These are phyloP conservation scores for Coriolopsis trogii DNA, from an alignment of 1,284 basidiomycete species.

Conservation along the genomic window DNA sequence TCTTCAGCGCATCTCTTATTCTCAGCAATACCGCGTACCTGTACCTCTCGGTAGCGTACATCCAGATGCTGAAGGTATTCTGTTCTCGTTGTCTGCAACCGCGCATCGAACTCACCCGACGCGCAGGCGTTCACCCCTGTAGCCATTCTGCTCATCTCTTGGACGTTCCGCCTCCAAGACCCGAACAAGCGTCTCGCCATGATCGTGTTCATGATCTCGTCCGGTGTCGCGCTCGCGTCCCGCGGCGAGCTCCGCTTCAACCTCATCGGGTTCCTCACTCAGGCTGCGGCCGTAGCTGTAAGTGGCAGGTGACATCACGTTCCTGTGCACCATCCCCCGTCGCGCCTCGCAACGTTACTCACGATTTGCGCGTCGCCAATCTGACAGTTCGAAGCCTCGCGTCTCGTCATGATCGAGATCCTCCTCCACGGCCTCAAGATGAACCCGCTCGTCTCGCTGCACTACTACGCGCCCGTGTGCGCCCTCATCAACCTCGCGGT, in stretches of 20 bases:
- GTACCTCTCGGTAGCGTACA: slow-evolving; percentile 89
- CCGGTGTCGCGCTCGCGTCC: slow-evolving; percentile 86
- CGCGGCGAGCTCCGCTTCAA: slow-evolving; percentile 89
- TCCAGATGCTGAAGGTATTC: slow-evolving; percentile 95
- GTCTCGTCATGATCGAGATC: slow-evolving; percentile 96
- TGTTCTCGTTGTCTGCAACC: neutral
- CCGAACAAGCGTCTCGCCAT: slow-evolving; percentile 79
- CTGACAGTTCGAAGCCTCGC: slow-evolving; percentile 83
- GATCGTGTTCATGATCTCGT: slow-evolving; percentile 93
- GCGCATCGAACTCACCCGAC: neutral
- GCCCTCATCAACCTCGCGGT: slow-evolving; percentile 86
- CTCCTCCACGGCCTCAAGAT: slow-evolving; percentile 96
- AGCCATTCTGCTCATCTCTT: slow-evolving; percentile 94
- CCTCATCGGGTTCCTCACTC: slow-evolving; percentile 84
- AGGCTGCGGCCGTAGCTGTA: slow-evolving; percentile 79
- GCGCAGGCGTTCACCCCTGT: slow-evolving; percentile 92
- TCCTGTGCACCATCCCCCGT: neutral
- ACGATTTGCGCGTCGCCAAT: too few relatives aligned
- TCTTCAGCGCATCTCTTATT: slow-evolving; percentile 92
- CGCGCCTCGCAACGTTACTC: too few relatives aligned
- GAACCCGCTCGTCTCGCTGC: slow-evolving; percentile 94
- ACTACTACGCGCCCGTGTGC: slow-evolving; percentile 98
- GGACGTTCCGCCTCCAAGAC: slow-evolving; percentile 88
- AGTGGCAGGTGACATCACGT: neutral
- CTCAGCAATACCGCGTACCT: slow-evolving; percentile 95